Conservation (phyloP, 176 grass and related monocot genomes). For the Eragrostis nindensis region DNA sequence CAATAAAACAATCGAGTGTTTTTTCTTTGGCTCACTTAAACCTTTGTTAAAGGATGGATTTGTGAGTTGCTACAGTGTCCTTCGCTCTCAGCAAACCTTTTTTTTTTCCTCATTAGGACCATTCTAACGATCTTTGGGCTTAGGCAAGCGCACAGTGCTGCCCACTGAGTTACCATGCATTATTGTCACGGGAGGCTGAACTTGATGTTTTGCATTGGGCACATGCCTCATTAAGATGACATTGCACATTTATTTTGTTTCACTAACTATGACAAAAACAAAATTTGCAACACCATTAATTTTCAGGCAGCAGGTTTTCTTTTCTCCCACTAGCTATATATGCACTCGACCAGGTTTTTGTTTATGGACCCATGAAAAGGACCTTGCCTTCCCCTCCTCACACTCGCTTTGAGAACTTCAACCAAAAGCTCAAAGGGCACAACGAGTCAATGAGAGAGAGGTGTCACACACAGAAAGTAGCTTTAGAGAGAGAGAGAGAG, state of each 20-base stretch:
- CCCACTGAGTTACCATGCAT: neutral
- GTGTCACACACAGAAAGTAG: neutral
- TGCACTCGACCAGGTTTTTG: slow-evolving; percentile 15
- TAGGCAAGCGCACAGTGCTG: neutral
- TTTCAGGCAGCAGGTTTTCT: too few relatives aligned
- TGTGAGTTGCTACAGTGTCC: neutral
- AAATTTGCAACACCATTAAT: too few relatives aligned
- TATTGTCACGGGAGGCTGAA: neutral
- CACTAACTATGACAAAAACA: neutral
- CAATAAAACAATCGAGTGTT: too few relatives aligned
- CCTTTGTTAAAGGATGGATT: too few relatives aligned
- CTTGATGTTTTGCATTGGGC: neutral
- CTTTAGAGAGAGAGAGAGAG: neutral
- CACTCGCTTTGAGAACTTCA: slow-evolving; percentile 41
- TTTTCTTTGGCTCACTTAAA: too few relatives aligned
- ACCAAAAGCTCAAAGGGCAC: slow-evolving; percentile 24
- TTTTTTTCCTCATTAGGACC: too few relatives aligned
- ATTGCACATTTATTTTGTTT: neutral
- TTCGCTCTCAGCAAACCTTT: too few relatives aligned
- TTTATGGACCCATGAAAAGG: slow-evolving; percentile 29
- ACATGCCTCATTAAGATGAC: neutral
- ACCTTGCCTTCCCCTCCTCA: neutral
- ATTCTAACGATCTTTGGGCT: neutral
- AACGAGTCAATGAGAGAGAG: neutral
- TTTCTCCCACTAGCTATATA: too few relatives aligned